Evolutionary conservation across 345 rosid genomes (phyloP).

Genomic region (rapeseed (Brassica napus)): Da-Ae NC_063438.1:25390501-25391000

Average conservation of each 20-base stretch:
- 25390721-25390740: constrained; percentile 57
- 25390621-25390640: constrained; percentile 8
- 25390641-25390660: constrained; percentile 39
- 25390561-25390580: constrained; percentile 30
- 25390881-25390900: neutral
- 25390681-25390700: constrained; percentile 16
- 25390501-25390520: constrained; percentile 20
- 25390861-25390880: too few relatives aligned
- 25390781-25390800: constrained; percentile 8
- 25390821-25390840: constrained; percentile 5
- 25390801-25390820: neutral
- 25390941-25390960: neutral
- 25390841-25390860: constrained; percentile 7
- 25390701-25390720: constrained; percentile 32
- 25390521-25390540: constrained; percentile 28
- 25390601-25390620: neutral
- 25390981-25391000: neutral
- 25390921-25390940: neutral
- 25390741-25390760: constrained; percentile 60
- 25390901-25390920: neutral
- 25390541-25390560: constrained; percentile 25
- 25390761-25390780: constrained; percentile 2
- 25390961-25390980: neutral
- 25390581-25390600: constrained; percentile 17
- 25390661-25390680: constrained; percentile 31